phyloP scores from a whole-genome alignment of 257 asterid genomes.

The Capsicum baccatum region DNA sequence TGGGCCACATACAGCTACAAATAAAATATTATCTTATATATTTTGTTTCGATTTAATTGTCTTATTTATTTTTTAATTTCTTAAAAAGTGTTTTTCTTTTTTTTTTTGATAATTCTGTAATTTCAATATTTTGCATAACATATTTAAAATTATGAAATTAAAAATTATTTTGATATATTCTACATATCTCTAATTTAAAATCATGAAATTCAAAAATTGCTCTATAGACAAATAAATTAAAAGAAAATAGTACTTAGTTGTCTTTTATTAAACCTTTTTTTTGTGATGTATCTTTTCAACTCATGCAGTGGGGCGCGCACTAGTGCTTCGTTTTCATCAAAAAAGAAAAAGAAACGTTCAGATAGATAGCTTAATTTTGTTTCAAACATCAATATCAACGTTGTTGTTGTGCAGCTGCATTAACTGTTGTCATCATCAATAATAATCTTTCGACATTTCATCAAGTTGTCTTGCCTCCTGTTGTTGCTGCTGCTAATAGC shows the following conservation, averaged over 20 bases:
- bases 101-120: too few relatives aligned
- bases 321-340: background rate
- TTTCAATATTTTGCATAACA: too few relatives aligned
- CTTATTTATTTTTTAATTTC: too few relatives aligned
- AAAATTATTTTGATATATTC: too few relatives aligned
- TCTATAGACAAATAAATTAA: too few relatives aligned
- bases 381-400: background rate
- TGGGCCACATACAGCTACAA: background rate
- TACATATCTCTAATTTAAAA: too few relatives aligned
- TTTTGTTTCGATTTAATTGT: too few relatives aligned
- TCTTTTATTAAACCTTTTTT: background rate
- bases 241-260: too few relatives aligned
- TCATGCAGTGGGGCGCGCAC: background rate
- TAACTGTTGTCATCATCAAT: constrained; percentile 20
- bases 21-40: background rate
- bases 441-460: constrained; percentile 40
- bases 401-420: constrained; percentile 23
- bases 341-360: background rate
- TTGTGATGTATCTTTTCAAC: background rate
- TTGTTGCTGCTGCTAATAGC: background rate
- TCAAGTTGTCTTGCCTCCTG: constrained; percentile 10
- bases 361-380: background rate
- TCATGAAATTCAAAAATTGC: too few relatives aligned
- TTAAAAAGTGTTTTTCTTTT: too few relatives aligned
- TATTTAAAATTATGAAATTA: too few relatives aligned